Percentiles rank a stretch among this genome's conserved stretches.
phyloP scores from a whole-genome alignment of 2,329 filamentous ascomycete species.

The Apiospora saccharicola region DNA sequence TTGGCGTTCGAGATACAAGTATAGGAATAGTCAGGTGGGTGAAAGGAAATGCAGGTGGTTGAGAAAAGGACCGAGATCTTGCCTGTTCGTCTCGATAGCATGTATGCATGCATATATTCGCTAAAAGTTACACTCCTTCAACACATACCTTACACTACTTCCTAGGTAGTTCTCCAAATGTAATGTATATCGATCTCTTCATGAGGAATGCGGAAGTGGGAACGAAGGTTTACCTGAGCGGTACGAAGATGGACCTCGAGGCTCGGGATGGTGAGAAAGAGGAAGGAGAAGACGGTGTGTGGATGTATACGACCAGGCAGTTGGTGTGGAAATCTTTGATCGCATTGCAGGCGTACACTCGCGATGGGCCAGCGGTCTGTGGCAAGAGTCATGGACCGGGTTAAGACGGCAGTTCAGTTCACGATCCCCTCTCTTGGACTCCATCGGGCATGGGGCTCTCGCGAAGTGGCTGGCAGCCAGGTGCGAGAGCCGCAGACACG shows the following conservation, averaged over 20 bases:
- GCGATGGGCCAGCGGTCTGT: constrained; percentile 1
- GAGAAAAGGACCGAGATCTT: neutral
- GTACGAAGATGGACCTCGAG: neutral
- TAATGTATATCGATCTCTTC: neutral
- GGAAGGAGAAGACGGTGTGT: neutral
- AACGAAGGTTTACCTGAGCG: neutral
- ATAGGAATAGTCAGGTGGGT: neutral
- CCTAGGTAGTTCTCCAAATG: neutral
- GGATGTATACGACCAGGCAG: neutral
- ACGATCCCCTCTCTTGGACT: neutral
- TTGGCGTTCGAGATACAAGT: neutral
- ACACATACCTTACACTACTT: neutral
- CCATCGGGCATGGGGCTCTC: neutral
- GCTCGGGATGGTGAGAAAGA: neutral
- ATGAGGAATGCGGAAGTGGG: neutral
- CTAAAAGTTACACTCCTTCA: neutral
- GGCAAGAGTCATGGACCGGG: constrained; percentile 7
- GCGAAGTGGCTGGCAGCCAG: neutral
- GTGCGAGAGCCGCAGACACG: neutral
- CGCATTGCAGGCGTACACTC: neutral
- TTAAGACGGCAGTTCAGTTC: neutral
- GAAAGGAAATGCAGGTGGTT: neutral
- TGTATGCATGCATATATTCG: neutral
- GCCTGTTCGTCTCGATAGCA: neutral
- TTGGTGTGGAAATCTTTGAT: neutral